Evolutionary conservation across 441 rosid species (phyloP), one percentile per base, ranked within the genome.

Genomic region (Flueggea neowawraea): DNA sequence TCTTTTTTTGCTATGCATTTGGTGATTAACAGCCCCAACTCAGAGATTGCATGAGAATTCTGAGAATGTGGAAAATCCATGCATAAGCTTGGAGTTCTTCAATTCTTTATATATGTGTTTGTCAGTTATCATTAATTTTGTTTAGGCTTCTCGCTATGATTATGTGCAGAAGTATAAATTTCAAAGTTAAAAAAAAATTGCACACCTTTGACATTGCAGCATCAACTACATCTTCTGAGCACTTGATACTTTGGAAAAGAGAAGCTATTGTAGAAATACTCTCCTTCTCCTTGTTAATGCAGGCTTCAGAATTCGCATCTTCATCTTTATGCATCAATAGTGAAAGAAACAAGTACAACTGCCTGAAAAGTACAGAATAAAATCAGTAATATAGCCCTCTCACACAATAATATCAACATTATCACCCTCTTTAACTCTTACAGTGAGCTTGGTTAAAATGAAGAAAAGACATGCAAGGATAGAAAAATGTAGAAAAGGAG

Each of bases 11-110:
- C 70, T 58, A 90, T 74, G 74, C 71, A 83, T 78, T 82, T 89
- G 73, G 70, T 74, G 54, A 89, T 80, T 33, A 87, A 79, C 77
- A 96, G 72, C 69, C 99, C 99, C 68, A 96, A 87, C 72, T 87
- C 99, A 81, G 89, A 87, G 64, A 96, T 77, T 64, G 96, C 98
- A 75, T 86, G 86, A 16, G 96, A 93, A 69, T 84, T 96, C 99
- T 96, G 97, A 59, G 52, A 72, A 73, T 59, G 28, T 22, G 28
- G 54, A 16, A 64, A 69, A 75, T 51, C 65, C 39, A 57, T 3
- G 44, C 6, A 71, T 71, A 59, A 78, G 73, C 43, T 69, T 28
- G 57, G 49, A 32, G 31, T 48, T 68, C 6, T 17, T 3, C 53
- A 13, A 44, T 52, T 54, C 55, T 47, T 12, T 31, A 54, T 1